Evolutionary conservation across 192 early-diverging fungal species (phyloP), one percentile per base, ranked within the genome.

Genomic region (Dimargaris cristalligena): DNA sequence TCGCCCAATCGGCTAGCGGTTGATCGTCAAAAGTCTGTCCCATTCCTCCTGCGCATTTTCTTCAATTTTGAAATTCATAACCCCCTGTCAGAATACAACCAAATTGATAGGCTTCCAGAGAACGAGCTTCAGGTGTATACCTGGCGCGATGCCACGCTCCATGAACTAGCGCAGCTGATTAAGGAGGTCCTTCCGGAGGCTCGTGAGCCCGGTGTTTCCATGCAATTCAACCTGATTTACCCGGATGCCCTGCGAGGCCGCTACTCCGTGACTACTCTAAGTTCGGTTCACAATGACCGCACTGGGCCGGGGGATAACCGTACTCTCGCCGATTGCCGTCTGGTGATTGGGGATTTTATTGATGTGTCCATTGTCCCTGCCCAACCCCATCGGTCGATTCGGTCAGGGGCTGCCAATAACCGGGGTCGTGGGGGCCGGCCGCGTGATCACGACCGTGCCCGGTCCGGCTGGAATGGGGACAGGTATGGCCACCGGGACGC

Each of bases 321-420:
- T 52, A 81, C 79, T 20, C 61, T 83, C 16, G 72, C 75, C 11
- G 67, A 76, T 29, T 62, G 61, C n/a, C 57, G 67, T 28, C 77
- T 83, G 44, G 63, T 77, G 32, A 78, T 76, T 67, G 81, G 81
- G 11, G 81, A 83, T 64, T 78, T 65, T 52, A 32, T 83, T 3
- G 69, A 80, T 51, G 75, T 83, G 0, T 72, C 75, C 25, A 68
- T 81, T 22, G 10, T 41, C n/a, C n/a, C n/a, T n/a, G n/a, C n/a
- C n/a, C n/a, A n/a, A n/a, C n/a, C n/a, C n/a, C n/a, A n/a, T n/a
- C n/a, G n/a, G n/a, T n/a, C n/a, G n/a, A n/a, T n/a, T n/a, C n/a
- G n/a, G n/a, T n/a, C n/a, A n/a, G n/a, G n/a, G n/a, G n/a, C n/a
- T n/a, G n/a, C n/a, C n/a, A n/a, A n/a, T n/a, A n/a, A n/a, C n/a